Evolutionary conservation across 106 monocot species (phyloP), one percentile per base, ranked within the genome.

Genomic region (Dioscorea alata): DNA sequence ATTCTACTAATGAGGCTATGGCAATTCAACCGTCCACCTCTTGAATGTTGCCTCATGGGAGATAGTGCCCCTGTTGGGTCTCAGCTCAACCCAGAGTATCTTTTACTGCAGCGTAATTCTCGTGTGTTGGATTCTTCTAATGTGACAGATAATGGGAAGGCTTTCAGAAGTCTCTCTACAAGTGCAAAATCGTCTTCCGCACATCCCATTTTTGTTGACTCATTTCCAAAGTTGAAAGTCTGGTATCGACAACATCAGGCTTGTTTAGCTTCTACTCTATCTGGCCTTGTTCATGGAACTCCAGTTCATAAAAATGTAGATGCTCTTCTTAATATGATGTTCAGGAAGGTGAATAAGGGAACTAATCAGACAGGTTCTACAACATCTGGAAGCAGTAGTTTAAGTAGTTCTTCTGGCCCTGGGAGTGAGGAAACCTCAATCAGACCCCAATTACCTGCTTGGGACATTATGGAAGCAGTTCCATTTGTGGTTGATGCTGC

Each of bases 401-500:
- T 99, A 61, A 99, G 93, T 70, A 79, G 70, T 81, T 93, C 87
- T 73, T 86, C 91, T 69, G 75, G 73, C 19, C 73, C 74, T 66
- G 87, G 78, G 61, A 83, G 65, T 74, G 93, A 99, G 13, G 99
- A 90, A 73, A 61, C 48, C 23, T 49, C 63, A 61, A 60, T 72
- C 32, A 82, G 87, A 54, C 92, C 93, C 56, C 87, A 82, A 65
- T 73, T 99, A 60, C 81, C 87, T 70, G 99, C 99, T 69, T 99
- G 99, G 99, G 99, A 99, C 35, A 90, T 99, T 57, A 81, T 99
- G 90, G 93, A 99, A 79, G 99, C 93, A 59, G 90, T 88, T 65
- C 99, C 99, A 52, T 99, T 93, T 84, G 92, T 99, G 12, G 87
- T 92, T 80, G 99, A 99, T 83, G 87, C 99, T 80, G 89, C 90